A percentile compares a stretch with the other conserved stretches of the same genome.
Conservation (phyloP, 371 early-diverging fungal genomes). For the Catenaria anguillulae region DNA sequence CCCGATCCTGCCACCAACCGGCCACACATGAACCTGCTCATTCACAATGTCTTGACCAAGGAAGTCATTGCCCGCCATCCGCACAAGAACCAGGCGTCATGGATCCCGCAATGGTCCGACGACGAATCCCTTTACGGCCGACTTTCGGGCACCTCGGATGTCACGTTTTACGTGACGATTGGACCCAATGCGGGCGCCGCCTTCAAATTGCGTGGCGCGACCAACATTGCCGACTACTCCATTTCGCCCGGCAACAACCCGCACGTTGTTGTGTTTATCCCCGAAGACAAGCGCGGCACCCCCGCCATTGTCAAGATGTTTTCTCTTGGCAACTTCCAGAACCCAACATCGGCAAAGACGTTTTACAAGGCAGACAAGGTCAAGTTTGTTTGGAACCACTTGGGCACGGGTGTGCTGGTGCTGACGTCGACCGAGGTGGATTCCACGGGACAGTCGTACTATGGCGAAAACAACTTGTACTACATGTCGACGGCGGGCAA, state of each 20-base stretch:
- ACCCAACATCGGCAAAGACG: slow-evolving; percentile 68
- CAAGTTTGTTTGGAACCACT: slow-evolving; percentile 79
- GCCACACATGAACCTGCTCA: slow-evolving; percentile 48
- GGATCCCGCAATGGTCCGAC: slow-evolving; percentile 85
- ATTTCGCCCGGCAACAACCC: slow-evolving; percentile 75
- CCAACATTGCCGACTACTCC: slow-evolving; percentile 60
- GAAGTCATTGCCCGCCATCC: slow-evolving; percentile 51
- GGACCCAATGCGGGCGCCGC: slow-evolving; percentile 31
- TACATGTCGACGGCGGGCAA: slow-evolving; percentile 80
- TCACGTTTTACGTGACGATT: slow-evolving; percentile 67
- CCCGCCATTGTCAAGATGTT: slow-evolving; percentile 71
- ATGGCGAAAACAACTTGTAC: slow-evolving; percentile 87
- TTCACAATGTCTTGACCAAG: slow-evolving; percentile 65
- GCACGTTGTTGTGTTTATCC: slow-evolving; percentile 73
- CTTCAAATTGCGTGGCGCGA: slow-evolving; percentile 17
- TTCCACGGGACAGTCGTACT: slow-evolving; percentile 86
- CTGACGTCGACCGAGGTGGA: slow-evolving; percentile 90
- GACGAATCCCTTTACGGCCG: slow-evolving; percentile 77
- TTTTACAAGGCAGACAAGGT: slow-evolving; percentile 88
- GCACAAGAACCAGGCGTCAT: slow-evolving; percentile 59
- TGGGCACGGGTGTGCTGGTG: slow-evolving; percentile 79
- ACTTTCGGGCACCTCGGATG: slow-evolving; percentile 58
- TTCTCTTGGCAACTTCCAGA: slow-evolving; percentile 52
- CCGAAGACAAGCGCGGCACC: slow-evolving; percentile 58
- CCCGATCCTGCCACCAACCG: slow-evolving; percentile 37